Base-by-base conservation (phyloP, 2,329 filamentous ascomycete species). In the Monosporascus sp. region DNA sequence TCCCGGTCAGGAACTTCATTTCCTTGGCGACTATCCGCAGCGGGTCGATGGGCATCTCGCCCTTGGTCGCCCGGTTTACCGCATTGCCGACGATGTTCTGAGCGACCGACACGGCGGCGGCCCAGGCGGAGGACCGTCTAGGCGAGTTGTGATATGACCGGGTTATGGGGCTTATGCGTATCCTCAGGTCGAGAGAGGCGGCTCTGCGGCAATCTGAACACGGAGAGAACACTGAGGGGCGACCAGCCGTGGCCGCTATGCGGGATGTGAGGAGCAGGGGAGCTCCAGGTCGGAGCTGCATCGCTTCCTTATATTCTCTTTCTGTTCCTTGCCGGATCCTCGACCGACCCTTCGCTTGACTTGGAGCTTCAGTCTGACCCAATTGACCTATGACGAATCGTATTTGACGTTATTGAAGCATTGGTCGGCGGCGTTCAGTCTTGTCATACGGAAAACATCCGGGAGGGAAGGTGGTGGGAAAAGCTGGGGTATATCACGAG, bases 1-100 rank as follows among this genome's bases (percentile, higher is more conserved):
- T 96, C 51, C 91, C 91, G 11, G 89, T 96, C 65, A 97, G 75
- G 64, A 92, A 95, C 72, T 96, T 94, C 85, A 99, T 90, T 77
- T 97, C 93, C 74, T 96, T 95, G 57, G 90, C 93, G 37, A 97
- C 92, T 37, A 90, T 88, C 57, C 89, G 84, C 65, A 97, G 80
- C 37, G 93, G 93, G 69, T 97, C 93, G 64, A 96, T 83, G 56
- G 85, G 82, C 74, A 96, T 83, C 54, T 82, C 81, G 60, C 78
- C 78, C 60, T 84, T 83, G 57, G 81, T 77, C 52, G 82, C 77
- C 61, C 82, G 77, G 60, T 81, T 80, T 56, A 87, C 77, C 45
- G 82, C 83, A 67, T 86, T 87, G 60, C 80, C 80, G 60, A 91
- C 85, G 55, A 91, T 80, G 68, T 87, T 87, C 60, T 88, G 80